Base-by-base conservation (phyloP, 495 filamentous ascomycete species). In the Emericellopsis terricola region DNA sequence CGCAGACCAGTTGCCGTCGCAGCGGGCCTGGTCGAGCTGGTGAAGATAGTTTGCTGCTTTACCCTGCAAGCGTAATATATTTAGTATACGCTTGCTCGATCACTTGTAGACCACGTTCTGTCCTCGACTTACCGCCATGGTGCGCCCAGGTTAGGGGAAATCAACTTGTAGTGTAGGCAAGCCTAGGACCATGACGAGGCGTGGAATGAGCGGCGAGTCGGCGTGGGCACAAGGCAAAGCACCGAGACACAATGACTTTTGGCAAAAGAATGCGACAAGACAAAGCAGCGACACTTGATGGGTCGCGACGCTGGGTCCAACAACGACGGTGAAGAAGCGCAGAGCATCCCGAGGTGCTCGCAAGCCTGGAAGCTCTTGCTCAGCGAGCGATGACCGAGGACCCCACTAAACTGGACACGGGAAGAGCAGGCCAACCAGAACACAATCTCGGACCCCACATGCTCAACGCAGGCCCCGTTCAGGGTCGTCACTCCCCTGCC, bases 1-100 rank as follows among this genome's bases (percentile, higher is more conserved):
- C 19, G 79, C 79, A 40, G 80, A 68, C 89, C 89, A 97, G 46
- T 69, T 74, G 19, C 81, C 83, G 47, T 86, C 72, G 49, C 81
- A 89, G 38, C 89, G 78, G 42, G 83, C 82, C 43, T 71, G 68
- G 48, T 96, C 81, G 42, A 97, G 71, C 56, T 70, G 71, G 48
- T 66, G 62, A 43, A 87, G 62, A 54, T 94, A 93, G 46, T 73
- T 70, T 39, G 65, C 67, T 31, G 76, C 84, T 60, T 97, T 97
- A 52, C 38, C 63, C 57, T 68, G 51, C 51, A 49, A 56, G 59
- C 28, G 15, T 33, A 34, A 3, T 15, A 34, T n/a, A 24, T 21
- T 1, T 8, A 18, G 4, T 8, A 30, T 23, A 37, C 27, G 18
- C n/a, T n/a, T 11, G n/a, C 4, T 13, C 16, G 17, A 17, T 13